Base-by-base conservation (phyloP, 225 moss, liverwort and hornwort genomes). In the Takakia lepidozioides region DNA sequence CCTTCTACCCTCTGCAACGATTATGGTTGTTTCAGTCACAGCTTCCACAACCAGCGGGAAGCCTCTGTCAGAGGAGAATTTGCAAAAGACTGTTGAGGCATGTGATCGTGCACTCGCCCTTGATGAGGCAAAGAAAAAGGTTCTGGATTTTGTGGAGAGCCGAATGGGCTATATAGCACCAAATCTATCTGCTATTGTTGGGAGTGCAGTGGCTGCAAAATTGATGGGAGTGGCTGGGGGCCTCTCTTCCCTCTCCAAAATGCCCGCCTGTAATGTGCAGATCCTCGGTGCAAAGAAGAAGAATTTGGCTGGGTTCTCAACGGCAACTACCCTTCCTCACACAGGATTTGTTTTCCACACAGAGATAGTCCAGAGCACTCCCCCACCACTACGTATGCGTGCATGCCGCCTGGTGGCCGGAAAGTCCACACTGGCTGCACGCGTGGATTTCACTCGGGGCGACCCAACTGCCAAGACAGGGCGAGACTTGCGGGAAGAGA, bases 131-230 rank as follows among this genome's bases (percentile, higher is more conserved):
- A 98, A 98, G 55, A 98, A 74, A 71, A 98, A 87, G 63, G 95
- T 98, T 9, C 66, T 91, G 50, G 77, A 70, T 13, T 98, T 87
- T 74, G 87, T 98, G 56, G 95, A 98, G 73, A 98, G 95, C 49
- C 81, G 95, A 43, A 98, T 98, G 95, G 87, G 90, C 19, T 98
- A 85, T 34, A 98, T 98, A 25, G 95, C 90, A 10, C 95, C 95
- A 2, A 98, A 91, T 55, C 48, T 98, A 18, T 98, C 95, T 5
- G 87, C 82, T 15, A 85, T 90, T 49, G 95, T 98, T 52, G 95
- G 95, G 34, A 98, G 90, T 59, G 87, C 90, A 51, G 90, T 90
- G 20, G 95, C 95, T 59, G 95, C 95, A 14, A 98, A 91, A 63
- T 71, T 98, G 45, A 98, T 90, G 84, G 95, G 95, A 29, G 90